Conservation (phyloP, 169 alveolate genomes). For the Eimeria falciformis region DNA sequence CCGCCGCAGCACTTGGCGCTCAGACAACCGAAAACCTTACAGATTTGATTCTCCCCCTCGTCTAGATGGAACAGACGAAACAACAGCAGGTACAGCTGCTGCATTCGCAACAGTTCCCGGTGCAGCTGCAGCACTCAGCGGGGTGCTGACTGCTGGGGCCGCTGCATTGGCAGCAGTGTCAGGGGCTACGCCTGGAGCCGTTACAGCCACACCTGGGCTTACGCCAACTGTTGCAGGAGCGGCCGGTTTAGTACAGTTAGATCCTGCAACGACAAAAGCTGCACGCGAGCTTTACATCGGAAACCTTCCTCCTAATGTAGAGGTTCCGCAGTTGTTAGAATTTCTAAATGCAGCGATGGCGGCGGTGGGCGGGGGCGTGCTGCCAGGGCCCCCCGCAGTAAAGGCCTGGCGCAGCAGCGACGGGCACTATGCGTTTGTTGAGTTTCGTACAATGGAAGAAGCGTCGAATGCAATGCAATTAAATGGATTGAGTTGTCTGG, state of each 20-base stretch:
- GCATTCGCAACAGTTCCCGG: constrained; percentile 39
- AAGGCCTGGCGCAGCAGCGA: constrained; percentile 96
- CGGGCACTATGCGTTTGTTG: constrained; percentile 96
- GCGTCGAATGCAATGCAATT: constrained; percentile 91
- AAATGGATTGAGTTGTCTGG: constrained; percentile 84
- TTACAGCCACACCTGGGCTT: constrained; percentile 70
- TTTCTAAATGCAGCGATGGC: constrained; percentile 86
- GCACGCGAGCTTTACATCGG: constrained; percentile 90
- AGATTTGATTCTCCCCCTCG: constrained; percentile 77
- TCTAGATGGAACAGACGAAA: constrained; percentile 30
- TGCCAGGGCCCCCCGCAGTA: constrained; percentile 90
- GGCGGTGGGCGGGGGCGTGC: constrained; percentile 84
- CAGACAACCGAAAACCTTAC: constrained; percentile 63
- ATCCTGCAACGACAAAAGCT: constrained; percentile 81
- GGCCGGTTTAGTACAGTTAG: constrained; percentile 70
- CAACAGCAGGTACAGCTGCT: constrained; percentile 39
- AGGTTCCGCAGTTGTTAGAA: constrained; percentile 86
- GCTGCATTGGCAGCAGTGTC: constrained; percentile 50
- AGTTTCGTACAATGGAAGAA: constrained; percentile 95
- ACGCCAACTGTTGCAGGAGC: constrained; percentile 35
- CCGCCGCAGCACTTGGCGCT: constrained; percentile 56
- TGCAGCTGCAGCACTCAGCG: constrained; percentile 50
- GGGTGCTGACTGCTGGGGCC: constrained; percentile 27
- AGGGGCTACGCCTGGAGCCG: constrained; percentile 55
- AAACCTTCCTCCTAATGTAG: constrained; percentile 87